Conservation (phyloP, 441 rosid genomes). For the Populus trichocarpa region DNA sequence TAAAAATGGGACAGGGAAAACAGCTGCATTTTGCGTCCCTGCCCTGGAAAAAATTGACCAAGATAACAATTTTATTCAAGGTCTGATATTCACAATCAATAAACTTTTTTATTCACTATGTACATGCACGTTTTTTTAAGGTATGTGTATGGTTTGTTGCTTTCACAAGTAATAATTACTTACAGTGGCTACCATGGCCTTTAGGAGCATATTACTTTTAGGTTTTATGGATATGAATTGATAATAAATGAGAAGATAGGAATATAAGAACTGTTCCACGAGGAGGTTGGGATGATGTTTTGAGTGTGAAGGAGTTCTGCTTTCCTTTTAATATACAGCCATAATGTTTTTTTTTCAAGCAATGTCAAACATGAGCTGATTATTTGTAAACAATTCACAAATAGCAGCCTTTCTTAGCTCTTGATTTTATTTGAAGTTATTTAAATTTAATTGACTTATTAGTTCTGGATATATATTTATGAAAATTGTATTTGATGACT, state of each 20-base stretch:
- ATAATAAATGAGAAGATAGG: not conserved
- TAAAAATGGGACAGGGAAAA: conserved; percentile 96
- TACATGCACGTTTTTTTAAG: not conserved
- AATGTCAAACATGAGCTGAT: not conserved
- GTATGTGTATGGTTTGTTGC: not conserved
- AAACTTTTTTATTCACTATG: not conserved
- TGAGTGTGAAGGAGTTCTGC: not conserved
- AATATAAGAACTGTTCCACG: not conserved
- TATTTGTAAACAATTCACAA: not conserved
- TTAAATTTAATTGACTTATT: too few relatives aligned
- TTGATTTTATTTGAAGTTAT: not conserved
- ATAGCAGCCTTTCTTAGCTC: not conserved
- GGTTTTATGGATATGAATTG: not conserved
- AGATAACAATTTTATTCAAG: conserved; percentile 93
- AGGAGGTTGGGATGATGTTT: not conserved
- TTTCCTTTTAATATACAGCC: not conserved
- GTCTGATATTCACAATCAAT: conserved; percentile 24
- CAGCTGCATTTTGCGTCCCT: conserved; percentile 96
- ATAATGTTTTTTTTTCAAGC: not conserved
- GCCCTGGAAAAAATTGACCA: conserved; percentile 97
- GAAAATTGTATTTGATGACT: not conserved
- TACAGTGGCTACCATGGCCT: not conserved
- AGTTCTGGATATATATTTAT: not conserved
- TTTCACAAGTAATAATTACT: not conserved
- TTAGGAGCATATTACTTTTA: not conserved